Evolutionary conservation across 2,329 filamentous ascomycete genomes (phyloP).

Genomic region (Pseudocercospora pini-densiflorae): DNA sequence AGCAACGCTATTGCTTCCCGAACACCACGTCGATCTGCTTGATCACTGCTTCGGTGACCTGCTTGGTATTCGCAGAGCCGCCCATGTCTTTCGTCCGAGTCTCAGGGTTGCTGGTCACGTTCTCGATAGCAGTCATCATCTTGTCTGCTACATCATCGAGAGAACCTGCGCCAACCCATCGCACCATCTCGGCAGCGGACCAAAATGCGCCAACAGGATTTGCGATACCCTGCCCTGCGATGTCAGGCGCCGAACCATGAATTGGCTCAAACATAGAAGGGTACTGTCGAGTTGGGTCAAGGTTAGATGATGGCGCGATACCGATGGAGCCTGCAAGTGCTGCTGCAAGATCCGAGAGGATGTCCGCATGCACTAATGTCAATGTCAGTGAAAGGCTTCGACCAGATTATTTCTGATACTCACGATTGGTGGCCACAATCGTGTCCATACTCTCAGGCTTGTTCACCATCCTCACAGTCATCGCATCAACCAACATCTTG

Average conservation of each 20-base stretch:
- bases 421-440: slow-evolving; percentile 57
- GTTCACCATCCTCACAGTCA: slow-evolving; percentile 55
- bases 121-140: slow-evolving; percentile 65
- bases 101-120: slow-evolving; percentile 57
- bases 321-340: slow-evolving; percentile 72
- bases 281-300: slow-evolving; percentile 65
- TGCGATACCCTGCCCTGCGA: slow-evolving; percentile 65
- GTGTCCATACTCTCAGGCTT: slow-evolving; percentile 52
- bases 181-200: slow-evolving; percentile 71
- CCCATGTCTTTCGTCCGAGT: slow-evolving; percentile 65
- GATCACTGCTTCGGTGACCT: slow-evolving; percentile 63
- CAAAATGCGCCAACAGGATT: slow-evolving; percentile 71
- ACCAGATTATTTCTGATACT: slow-evolving; percentile 32
- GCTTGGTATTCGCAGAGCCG: slow-evolving; percentile 60
- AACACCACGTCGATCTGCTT: slow-evolving; percentile 55
- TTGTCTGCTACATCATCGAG: slow-evolving; percentile 60
- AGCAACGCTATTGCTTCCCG: slow-evolving; percentile 27
- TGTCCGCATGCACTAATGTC: slow-evolving; percentile 39
- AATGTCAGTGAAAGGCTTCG: slow-evolving; percentile 11
- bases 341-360: slow-evolving; percentile 70
- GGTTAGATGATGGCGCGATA: slow-evolving; percentile 72
- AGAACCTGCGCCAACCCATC: slow-evolving; percentile 60
- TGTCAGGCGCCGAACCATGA: slow-evolving; percentile 55
- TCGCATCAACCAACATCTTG: slow-evolving; percentile 57
- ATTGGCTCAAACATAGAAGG: slow-evolving; percentile 68